Evolutionary conservation across 768 basidiomycete genomes (phyloP).

Genomic region (Daedalea quercina): DNA sequence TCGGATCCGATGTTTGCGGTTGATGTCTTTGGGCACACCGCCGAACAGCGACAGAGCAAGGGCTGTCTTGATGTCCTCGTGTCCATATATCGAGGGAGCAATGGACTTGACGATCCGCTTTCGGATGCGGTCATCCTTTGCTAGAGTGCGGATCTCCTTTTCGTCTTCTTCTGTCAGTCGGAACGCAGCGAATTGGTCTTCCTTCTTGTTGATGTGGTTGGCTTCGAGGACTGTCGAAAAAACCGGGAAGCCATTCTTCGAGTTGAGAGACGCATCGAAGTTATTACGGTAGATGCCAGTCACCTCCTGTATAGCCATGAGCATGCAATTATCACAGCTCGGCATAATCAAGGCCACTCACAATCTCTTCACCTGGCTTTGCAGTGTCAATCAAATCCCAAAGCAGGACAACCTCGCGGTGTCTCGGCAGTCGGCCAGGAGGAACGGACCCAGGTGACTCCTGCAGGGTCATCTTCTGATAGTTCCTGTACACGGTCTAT

Average conservation of each 20-base stretch:
- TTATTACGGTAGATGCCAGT: constrained; percentile 99
- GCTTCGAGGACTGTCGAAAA: constrained; percentile 98
- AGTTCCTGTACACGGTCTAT: constrained; percentile 96
- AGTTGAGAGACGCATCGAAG: constrained; percentile 95
- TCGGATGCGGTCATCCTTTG: constrained; percentile 88
- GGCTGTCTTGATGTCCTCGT: constrained; percentile 98
- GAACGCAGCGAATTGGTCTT: constrained; percentile 98
- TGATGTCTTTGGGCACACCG: constrained; percentile 92
- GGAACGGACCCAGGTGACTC: constrained; percentile 98
- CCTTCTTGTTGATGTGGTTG: constrained; percentile 98
- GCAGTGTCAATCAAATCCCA: constrained; percentile 99
- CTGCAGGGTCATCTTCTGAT: constrained; percentile 97
- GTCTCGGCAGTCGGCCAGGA: constrained; percentile 92
- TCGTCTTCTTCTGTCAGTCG: constrained; percentile 96
- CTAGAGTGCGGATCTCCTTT: constrained; percentile 79
- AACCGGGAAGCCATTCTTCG: constrained; percentile 98
- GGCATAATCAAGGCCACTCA: constrained; percentile 37
- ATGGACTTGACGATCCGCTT: constrained; percentile 99
- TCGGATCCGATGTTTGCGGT: constrained; percentile 91
- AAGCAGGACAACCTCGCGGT: constrained; percentile 92
- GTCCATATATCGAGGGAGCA: constrained; percentile 97
- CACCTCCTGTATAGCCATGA: constrained; percentile 61
- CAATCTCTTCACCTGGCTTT: constrained; percentile 98
- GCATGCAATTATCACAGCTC: neutral
- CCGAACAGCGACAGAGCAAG: constrained; percentile 93